Evolutionary conservation across 2,329 filamentous ascomycete genomes (phyloP).

Genomic region (Tolypocladium nubicola): DNA sequence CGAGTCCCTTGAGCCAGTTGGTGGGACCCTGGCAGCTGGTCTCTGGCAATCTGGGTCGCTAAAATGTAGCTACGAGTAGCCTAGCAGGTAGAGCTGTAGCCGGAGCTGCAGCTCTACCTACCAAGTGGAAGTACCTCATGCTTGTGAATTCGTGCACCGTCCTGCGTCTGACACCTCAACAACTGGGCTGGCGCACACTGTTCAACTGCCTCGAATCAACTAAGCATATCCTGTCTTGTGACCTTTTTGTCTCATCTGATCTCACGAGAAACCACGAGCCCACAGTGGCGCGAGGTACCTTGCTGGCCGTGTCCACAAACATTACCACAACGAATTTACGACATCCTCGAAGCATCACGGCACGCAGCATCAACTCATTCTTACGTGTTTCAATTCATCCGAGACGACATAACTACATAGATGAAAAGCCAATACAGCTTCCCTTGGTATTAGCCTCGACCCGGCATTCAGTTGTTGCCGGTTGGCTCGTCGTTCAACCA

Average conservation of each 20-base stretch:
- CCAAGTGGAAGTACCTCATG: no score
- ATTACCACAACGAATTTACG: not conserved
- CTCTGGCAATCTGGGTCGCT: not conserved
- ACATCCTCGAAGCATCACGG: not conserved
- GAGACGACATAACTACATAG: slow-evolving; percentile 32
- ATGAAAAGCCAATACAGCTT: slow-evolving; percentile 26
- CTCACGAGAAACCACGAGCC: no score
- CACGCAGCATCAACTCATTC: slow-evolving; percentile 10
- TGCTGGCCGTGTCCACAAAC: not conserved
- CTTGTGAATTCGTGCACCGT: no score
- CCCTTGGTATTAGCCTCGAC: slow-evolving; percentile 26
- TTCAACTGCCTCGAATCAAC: no score
- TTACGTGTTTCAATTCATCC: slow-evolving; percentile 28
- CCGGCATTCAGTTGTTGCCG: slow-evolving; percentile 18
- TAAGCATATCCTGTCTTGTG: not conserved
- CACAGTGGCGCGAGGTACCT: no score
- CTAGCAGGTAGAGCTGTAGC: not conserved
- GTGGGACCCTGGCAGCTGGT: not conserved
- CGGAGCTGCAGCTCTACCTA: not conserved
- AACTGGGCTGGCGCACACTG: no score
- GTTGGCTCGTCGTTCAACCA: slow-evolving; percentile 18
- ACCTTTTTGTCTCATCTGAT: no score
- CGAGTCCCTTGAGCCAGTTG: not conserved
- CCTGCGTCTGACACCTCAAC: no score
- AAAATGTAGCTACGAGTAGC: not conserved